Base-by-base conservation (phyloP, 164 flowering plant genomes). In the Macadamia integrifolia region DNA sequence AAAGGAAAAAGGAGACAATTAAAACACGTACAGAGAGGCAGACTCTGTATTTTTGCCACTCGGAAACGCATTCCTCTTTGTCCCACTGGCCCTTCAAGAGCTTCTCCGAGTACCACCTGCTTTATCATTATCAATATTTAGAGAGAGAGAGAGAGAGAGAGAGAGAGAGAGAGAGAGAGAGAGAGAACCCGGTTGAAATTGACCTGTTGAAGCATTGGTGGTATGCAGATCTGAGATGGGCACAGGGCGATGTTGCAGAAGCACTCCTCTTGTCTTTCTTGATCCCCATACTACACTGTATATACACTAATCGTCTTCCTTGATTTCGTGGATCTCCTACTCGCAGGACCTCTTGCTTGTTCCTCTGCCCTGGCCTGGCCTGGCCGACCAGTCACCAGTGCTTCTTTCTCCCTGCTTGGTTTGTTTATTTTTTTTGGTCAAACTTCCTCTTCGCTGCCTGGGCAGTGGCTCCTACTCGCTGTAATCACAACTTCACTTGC, bases 31-130 rank as follows among this genome's bases (percentile, higher is more conserved):
- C 98, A 65, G 91, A 76, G 43, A 92, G 88, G 74, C 98, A 90
- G 68, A 84, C 85, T 78, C 89, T 83, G 85, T 92, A 92, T 44
- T 87, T 87, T 46, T 83, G 64, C 96, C 98, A 92, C 80, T 92
- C 93, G 8, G 80, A 62, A 42, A 78, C 79, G 64, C 98, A 90
- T 53, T 86, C 96, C 69, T 85, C 88, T 75, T 90, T 83, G 67
- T 90, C 84, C 91, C 96, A 90, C 69, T 84, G 85, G 62, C 96
- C 96, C 75, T 89, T 92, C 69, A 89, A 76, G 73, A 87, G 90
- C 71, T 92, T 87, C 77, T 90, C 98, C 6, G 93, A 76, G 56
- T 92, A 92, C 98, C 98, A 90, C 74, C 94, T 92, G 78, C 30
- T 35, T 35, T 35, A 35, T 35, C 2, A 12, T 9, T 17, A 17